Evolutionary conservation across 202 grass and related monocot genomes (phyloP), one percentile per base, ranked within the genome.

Genomic region (Alloteropsis angusta): DNA sequence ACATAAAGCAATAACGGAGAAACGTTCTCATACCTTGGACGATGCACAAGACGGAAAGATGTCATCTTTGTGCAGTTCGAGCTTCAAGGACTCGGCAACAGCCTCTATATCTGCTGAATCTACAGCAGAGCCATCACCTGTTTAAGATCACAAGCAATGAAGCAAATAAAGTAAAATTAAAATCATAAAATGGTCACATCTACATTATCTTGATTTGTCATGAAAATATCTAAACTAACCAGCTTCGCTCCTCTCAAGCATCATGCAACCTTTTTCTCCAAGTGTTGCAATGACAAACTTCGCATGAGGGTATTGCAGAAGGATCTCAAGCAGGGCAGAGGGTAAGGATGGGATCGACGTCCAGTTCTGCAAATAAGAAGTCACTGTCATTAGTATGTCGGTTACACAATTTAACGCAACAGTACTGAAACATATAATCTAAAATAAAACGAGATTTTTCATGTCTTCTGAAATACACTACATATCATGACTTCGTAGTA

Each of bases 211-310:
- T 42, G 38, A 66, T 23, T 52, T 68, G n/a, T 68, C 37, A 17
- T 12, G 10, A 44, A 50, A 75, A 22, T 7, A 63, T 39, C 55
- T 22, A 57, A 75, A 54, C 44, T 38, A 56, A 89, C 79, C 68
- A 42, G 18, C 62, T 69, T 68, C 25, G 30, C 61, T 49, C 54
- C 79, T 79, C 45, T 90, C 83, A 75, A 90, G 35, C 83, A 86
- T 86, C 44, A 90, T 80, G 60, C 87, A 86, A 4, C 87, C 87
- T 17, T 83, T 90, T 71, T 83, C 79, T 58, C 87, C 83, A 1
- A 90, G 83, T 36, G 83, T 90, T 37, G 61, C 80, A 58, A 86
- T 65, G 34, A 83, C 6, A n/a, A 90, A 90, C 50, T 9, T 64
- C 10, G 49, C 83, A 80, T 3, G 52, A n/a, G 83, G 74, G 47